Percentiles rank a stretch among this genome's conserved stretches.
Evolutionary conservation across 1,284 basidiomycete species (phyloP).

Genomic region (Trametes polyzona): DNA sequence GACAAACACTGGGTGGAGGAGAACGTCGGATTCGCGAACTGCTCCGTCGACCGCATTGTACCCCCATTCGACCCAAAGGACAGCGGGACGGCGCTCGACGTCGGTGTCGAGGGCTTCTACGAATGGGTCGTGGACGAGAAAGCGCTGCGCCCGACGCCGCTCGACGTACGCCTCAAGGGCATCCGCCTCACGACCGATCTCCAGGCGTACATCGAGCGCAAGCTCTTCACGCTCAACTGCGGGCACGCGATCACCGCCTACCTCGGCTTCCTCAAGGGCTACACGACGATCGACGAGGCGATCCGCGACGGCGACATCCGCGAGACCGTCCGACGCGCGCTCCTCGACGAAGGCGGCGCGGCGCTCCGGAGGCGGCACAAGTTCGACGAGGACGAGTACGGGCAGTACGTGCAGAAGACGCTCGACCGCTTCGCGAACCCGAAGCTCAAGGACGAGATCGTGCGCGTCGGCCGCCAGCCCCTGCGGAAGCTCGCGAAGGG

Average conservation of each 20-base stretch:
- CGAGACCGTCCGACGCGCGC: conserved; percentile 28
- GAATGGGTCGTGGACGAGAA: conserved; percentile 45
- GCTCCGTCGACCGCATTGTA: conserved; percentile 46
- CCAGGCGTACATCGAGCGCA: conserved; percentile 44
- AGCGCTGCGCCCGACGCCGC: conserved; percentile 32
- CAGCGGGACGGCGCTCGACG: conserved; percentile 36
- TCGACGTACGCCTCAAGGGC: conserved; percentile 36
- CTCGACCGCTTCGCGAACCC: conserved; percentile 41
- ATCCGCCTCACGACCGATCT: conserved; percentile 40
- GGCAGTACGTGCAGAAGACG: conserved; percentile 39
- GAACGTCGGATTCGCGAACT: conserved; percentile 45
- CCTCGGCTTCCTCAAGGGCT: conserved; percentile 39
- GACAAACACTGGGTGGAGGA: conserved; percentile 34
- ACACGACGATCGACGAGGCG: conserved; percentile 38
- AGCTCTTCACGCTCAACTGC: conserved; percentile 47
- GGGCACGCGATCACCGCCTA: conserved; percentile 45
- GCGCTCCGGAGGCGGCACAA: conserved; percentile 32
- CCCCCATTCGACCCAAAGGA: conserved; percentile 35
- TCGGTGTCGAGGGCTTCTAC: conserved; percentile 46
- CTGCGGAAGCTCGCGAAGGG: conserved; percentile 41
- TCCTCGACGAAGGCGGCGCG: conserved; percentile 32
- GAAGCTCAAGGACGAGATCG: conserved; percentile 41
- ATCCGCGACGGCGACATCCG: conserved; percentile 30
- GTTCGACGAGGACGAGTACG: conserved; percentile 35
- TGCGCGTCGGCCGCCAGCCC: conserved; percentile 43